These are phyloP conservation scores for Phytophthora megakarya DNA, from an alignment of 352 stramenopile species.

Conservation along the genomic window DNA sequence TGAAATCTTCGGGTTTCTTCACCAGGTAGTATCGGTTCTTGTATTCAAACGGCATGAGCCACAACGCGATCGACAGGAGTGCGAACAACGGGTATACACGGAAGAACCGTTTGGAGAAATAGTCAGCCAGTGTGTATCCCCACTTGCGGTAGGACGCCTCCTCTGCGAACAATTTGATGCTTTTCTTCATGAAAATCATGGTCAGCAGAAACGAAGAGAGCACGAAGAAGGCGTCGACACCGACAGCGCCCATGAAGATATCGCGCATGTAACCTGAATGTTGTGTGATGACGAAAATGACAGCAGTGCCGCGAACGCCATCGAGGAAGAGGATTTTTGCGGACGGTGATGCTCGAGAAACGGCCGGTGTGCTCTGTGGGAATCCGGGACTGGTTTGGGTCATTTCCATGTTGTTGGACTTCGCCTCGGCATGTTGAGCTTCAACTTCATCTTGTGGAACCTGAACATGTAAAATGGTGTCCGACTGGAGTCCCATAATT, in stretches of 20 bases:
- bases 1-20: constrained; percentile 12
- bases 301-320: constrained; percentile 4
- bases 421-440: too few relatives aligned
- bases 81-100: constrained; percentile 10
- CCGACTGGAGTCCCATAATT: too few relatives aligned
- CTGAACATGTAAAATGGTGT: too few relatives aligned
- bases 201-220: constrained; percentile 19
- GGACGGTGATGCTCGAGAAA: too few relatives aligned
- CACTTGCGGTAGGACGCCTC: constrained; percentile 2
- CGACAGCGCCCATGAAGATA: constrained; percentile 10
- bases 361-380: neutral
- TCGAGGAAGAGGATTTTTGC: constrained; percentile 16
- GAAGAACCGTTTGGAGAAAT: constrained; percentile 4
- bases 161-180: constrained; percentile 13
- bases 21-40: constrained; percentile 13
- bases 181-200: constrained; percentile 27
- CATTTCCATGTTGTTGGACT: neutral
- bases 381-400: neutral
- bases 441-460: too few relatives aligned
- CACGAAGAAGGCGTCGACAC: constrained; percentile 17
- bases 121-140: neutral
- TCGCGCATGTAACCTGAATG: constrained; percentile 13
- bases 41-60: constrained; percentile 10
- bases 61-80: constrained; percentile 7
- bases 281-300: constrained; percentile 12